Conservation (phyloP, 176 grass and related monocot genomes). For the Triticum aestivum region DNA sequence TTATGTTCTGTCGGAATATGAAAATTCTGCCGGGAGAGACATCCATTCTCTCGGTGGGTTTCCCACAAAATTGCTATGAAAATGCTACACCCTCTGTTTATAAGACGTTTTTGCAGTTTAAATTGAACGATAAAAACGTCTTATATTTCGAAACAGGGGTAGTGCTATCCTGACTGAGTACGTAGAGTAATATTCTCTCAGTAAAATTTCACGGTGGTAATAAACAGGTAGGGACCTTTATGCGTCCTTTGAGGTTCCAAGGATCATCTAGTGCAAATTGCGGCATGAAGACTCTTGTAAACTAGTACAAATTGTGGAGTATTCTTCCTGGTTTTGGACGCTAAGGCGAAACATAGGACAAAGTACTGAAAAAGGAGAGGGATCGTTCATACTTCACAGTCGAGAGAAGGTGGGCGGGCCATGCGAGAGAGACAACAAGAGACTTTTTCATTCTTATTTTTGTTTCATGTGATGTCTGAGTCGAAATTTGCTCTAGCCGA, state of each 20-base stretch:
- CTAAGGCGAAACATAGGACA: background rate
- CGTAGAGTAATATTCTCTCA: background rate
- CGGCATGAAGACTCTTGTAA: background rate
- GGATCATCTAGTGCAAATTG: background rate
- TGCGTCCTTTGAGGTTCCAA: background rate
- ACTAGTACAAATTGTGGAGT: background rate
- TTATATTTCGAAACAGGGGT: no score
- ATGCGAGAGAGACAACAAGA: background rate
- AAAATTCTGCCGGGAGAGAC: background rate
- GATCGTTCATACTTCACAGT: background rate
- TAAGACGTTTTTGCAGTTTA: no score
- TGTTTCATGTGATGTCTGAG: background rate
- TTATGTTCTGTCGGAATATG: background rate
- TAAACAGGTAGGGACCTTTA: background rate
- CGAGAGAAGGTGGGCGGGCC: background rate
- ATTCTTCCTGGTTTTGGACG: background rate
- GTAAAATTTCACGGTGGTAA: background rate
- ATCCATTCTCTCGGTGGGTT: background rate
- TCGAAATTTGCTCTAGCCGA: background rate
- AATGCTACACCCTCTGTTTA: background rate
- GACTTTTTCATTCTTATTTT: background rate
- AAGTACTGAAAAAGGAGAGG: background rate
- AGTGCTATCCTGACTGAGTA: background rate
- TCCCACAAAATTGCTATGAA: background rate
- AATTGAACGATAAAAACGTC: no score